These are phyloP conservation scores for Violaceomyces palustris DNA, from an alignment of 1,284 basidiomycete species.

Conservation along the genomic window DNA sequence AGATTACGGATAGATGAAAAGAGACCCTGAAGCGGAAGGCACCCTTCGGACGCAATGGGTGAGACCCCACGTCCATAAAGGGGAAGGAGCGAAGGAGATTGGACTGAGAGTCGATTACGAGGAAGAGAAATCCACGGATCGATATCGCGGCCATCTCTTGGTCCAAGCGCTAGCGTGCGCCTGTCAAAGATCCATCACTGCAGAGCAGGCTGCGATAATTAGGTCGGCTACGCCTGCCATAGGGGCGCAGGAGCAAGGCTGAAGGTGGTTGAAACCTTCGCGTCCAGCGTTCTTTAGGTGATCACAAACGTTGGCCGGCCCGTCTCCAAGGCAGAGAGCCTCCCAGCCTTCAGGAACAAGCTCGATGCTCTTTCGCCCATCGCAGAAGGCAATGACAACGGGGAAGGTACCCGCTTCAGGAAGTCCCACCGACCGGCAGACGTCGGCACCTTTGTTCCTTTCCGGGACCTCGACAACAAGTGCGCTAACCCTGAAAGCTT, in stretches of 20 bases:
- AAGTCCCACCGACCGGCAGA: slow-evolving; percentile 4
- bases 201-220: slow-evolving; percentile 25
- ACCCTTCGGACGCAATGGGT: no score
- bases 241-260: slow-evolving; percentile 9
- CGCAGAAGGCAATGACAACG: slow-evolving; percentile 33
- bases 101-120: not conserved
- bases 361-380: slow-evolving; percentile 17
- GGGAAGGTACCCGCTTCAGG: slow-evolving; percentile 30
- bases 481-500: slow-evolving; percentile 27
- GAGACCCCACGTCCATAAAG: no score
- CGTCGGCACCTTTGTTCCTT: slow-evolving; percentile 4
- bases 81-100: no score
- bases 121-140: not conserved
- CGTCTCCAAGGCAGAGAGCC: slow-evolving; percentile 14
- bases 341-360: slow-evolving; percentile 35
- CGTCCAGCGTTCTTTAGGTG: no score
- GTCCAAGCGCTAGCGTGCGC: no score
- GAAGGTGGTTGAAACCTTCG: slow-evolving; percentile 5
- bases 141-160: no score
- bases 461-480: slow-evolving; percentile 21
- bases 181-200: slow-evolving; percentile 36
- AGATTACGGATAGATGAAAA: no score
- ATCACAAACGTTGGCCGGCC: no score
- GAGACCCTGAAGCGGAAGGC: no score
- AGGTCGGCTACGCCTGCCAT: slow-evolving; percentile 25